Base-by-base conservation (phyloP, 2,329 filamentous ascomycete species). In the Cladosporium sp. region DNA sequence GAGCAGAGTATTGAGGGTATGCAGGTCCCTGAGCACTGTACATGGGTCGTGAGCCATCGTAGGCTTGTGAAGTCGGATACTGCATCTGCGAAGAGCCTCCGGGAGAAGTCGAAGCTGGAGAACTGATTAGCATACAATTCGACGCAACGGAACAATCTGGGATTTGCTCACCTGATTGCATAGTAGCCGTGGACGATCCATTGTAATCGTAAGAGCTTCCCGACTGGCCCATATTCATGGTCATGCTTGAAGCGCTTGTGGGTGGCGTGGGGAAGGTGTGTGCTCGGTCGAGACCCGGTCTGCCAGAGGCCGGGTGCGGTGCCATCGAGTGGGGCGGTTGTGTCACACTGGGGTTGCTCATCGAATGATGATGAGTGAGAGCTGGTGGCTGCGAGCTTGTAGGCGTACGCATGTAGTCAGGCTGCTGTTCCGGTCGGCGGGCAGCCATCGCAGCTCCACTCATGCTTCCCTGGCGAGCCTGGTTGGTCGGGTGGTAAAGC, bases 181-280 rank as follows among this genome's bases (percentile, higher is more conserved):
- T 75, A 25, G 74, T 72, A 22, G 74, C 73, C 49, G 72, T 73
- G 6, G 65, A 63, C 61, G 68, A 65, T 59, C 77, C 75, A 74
- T 84, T 81, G 90, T 92, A 97, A 70, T 92, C 88, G 73, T 93
- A 96, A 40, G 83, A 88, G 65, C 76, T 82, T 36, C 90, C 88
- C 39, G 88, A 86, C 64, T 83, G 83, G 47, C 86, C 86, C 82
- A 96, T 90, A 61, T 83, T 78, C 77, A 86, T 91, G 17, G 65
- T 65, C 47, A 95, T 85, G 74, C 91, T 90, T 0, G 92, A 94
- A n/a, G 92, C 89, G 72, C 90, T 97, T 0, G 92, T 90, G 1
- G 93, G 92, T 37, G 93, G 93, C 3, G 93, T 97, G 3, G 93
- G 92, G 75, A 97, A 97, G 1, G 92, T 96, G 73, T 96, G 89